These are phyloP conservation scores for Chlorella sp. DNA, from an alignment of 139 green algal species.

Conservation along the genomic window DNA sequence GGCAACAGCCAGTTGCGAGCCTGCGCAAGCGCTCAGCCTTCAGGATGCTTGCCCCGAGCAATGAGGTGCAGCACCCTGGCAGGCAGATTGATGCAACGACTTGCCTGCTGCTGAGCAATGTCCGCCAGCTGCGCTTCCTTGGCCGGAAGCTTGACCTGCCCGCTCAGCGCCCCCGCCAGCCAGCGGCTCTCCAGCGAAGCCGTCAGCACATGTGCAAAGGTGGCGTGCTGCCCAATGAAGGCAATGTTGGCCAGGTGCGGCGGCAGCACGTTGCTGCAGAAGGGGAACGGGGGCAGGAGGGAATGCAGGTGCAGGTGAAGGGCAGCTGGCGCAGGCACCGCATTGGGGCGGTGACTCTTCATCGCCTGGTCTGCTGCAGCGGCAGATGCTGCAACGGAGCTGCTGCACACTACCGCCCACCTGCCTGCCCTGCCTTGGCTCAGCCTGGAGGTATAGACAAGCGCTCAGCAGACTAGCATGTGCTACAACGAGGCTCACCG, in stretches of 20 bases:
- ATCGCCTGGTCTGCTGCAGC: too few species aligned
- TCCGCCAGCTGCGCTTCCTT: not conserved
- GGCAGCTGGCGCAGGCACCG: too few species aligned
- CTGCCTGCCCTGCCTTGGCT: too few species aligned
- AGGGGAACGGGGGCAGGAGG: not conserved
- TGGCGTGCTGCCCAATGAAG: conserved; percentile 11
- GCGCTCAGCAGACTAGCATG: too few species aligned
- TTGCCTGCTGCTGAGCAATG: not conserved
- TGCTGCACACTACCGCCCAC: too few species aligned
- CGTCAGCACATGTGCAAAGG: conserved; percentile 15
- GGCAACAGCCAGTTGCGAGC: too few species aligned
- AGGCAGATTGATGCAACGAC: not conserved
- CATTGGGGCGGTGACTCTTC: too few species aligned
- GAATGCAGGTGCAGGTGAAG: too few species aligned
- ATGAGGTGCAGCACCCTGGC: not conserved
- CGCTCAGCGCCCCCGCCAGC: not conserved
- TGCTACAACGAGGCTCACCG: not conserved
- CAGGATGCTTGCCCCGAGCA: too few species aligned
- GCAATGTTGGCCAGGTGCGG: conserved; percentile 11
- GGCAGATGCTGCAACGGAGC: too few species aligned
- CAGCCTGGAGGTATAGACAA: too few species aligned
- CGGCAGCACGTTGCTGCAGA: conserved; percentile 22
- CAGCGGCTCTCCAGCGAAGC: conserved; percentile 20
- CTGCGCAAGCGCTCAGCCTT: too few species aligned
- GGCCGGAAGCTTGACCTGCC: not conserved